phyloP scores from a whole-genome alignment of 1,139 yeast genomes.

The Hansenula lynferdii region DNA sequence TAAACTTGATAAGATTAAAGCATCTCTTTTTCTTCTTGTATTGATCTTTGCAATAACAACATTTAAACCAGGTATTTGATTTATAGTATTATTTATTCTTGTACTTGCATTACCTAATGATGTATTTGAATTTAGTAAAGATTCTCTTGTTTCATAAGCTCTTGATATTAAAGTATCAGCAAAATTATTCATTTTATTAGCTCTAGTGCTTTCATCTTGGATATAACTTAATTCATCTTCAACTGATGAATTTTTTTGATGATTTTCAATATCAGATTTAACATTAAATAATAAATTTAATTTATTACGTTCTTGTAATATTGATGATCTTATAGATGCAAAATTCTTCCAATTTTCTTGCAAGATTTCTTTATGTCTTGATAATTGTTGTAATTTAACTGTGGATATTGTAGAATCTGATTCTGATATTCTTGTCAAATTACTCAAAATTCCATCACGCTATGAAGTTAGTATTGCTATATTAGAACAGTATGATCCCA shows the following conservation, averaged over 20 bases:
- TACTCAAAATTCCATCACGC: constrained; percentile 37
- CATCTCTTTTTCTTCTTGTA: constrained; percentile 84
- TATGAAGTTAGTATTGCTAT: not conserved
- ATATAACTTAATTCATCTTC: constrained; percentile 61
- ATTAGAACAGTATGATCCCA: not conserved
- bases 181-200: constrained; percentile 66
- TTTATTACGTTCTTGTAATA: constrained; percentile 72
- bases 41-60: constrained; percentile 74
- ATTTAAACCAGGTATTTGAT: constrained; percentile 77
- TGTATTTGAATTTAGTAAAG: constrained; percentile 66
- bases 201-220: constrained; percentile 69
- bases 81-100: constrained; percentile 55
- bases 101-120: constrained; percentile 61
- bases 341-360: constrained; percentile 67
- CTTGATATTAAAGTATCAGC: constrained; percentile 78
- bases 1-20: constrained; percentile 73
- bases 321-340: constrained; percentile 50
- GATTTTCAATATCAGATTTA: constrained; percentile 62
- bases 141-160: constrained; percentile 89
- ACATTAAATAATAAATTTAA: constrained; percentile 71
- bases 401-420: constrained; percentile 58
- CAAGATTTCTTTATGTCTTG: constrained; percentile 75
- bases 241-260: constrained; percentile 26
- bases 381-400: constrained; percentile 74
- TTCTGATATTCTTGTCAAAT: constrained; percentile 42